These are phyloP conservation scores for Dittrichia graveolens DNA, from an alignment of 129 eudicot genomes.

Conservation along the genomic window DNA sequence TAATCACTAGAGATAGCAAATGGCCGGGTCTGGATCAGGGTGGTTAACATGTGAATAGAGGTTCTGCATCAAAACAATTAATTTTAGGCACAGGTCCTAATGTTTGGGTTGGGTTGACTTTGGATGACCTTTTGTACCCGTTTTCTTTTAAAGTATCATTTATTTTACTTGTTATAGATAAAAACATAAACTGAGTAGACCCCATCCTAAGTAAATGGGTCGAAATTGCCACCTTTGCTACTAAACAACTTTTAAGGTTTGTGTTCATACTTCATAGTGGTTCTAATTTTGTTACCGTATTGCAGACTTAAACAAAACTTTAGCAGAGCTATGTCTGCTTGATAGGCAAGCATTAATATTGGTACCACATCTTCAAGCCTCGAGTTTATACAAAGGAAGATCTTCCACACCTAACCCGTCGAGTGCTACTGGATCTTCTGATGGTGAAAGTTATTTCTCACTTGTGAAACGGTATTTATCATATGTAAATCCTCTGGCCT, in stretches of 20 bases:
- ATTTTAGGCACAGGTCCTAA: no score
- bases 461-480: constrained; percentile 55
- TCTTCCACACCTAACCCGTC: constrained; percentile 30
- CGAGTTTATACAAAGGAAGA: constrained; percentile 36
- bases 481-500: constrained; percentile 70
- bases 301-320: constrained; percentile 66
- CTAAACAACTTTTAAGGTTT: neutral
- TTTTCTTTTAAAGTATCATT: neutral
- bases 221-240: neutral
- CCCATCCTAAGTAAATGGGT: neutral
- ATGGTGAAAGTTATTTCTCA: constrained; percentile 65
- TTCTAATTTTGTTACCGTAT: constrained; percentile 18
- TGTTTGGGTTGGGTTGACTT: neutral
- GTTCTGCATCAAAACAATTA: neutral
- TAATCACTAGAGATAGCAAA: neutral
- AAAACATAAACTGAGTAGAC: no score
- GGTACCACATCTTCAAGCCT: constrained; percentile 49
- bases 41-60: neutral
- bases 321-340: constrained; percentile 57
- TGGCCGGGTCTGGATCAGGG: neutral
- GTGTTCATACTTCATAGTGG: neutral
- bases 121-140: neutral
- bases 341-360: constrained; percentile 79
- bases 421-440: constrained; percentile 43
- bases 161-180: neutral